Evolutionary conservation across 176 grass and related monocot species (phyloP).

Genomic region (Phoenix dactylifera): DNA sequence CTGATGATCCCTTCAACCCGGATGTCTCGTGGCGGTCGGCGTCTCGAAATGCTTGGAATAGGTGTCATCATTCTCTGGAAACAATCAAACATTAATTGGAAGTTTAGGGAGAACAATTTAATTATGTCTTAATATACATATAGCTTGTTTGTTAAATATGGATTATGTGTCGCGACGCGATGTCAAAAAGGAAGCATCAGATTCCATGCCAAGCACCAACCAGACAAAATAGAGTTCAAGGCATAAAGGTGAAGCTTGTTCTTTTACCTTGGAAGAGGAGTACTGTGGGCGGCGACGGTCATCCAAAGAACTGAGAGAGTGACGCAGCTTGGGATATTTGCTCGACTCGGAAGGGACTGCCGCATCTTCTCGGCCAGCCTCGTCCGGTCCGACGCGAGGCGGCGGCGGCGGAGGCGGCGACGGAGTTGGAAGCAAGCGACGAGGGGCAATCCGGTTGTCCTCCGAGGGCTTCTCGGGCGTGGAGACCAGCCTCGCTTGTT

Average conservation of each 20-base stretch:
- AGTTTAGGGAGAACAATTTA: not conserved
- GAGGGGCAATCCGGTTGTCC: too few relatives aligned
- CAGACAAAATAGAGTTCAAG: too few relatives aligned
- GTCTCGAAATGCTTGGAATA: not conserved
- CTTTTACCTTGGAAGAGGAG: too few relatives aligned
- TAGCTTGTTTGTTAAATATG: too few relatives aligned
- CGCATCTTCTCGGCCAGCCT: not conserved
- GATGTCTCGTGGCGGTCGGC: conserved; percentile 6
- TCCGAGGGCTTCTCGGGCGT: not conserved
- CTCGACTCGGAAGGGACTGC: not conserved
- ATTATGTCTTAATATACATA: not conserved
- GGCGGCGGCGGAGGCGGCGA: conserved; percentile 39
- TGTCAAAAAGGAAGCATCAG: too few relatives aligned
- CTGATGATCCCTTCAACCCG: too few relatives aligned
- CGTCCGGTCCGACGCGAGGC: not conserved
- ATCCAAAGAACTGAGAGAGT: not conserved
- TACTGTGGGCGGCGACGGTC: not conserved
- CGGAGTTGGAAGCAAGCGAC: conserved; percentile 2
- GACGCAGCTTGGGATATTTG: not conserved
- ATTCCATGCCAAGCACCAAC: too few relatives aligned
- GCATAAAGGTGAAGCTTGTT: too few relatives aligned
- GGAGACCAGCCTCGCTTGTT: not conserved
- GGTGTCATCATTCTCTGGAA: not conserved
- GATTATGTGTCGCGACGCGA: too few relatives aligned
- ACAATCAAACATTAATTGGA: too few relatives aligned